Percentiles rank a stretch among this genome's conserved stretches.
Evolutionary conservation across 768 basidiomycete species (phyloP).

Genomic region (Phaeotremella skinneri): DNA sequence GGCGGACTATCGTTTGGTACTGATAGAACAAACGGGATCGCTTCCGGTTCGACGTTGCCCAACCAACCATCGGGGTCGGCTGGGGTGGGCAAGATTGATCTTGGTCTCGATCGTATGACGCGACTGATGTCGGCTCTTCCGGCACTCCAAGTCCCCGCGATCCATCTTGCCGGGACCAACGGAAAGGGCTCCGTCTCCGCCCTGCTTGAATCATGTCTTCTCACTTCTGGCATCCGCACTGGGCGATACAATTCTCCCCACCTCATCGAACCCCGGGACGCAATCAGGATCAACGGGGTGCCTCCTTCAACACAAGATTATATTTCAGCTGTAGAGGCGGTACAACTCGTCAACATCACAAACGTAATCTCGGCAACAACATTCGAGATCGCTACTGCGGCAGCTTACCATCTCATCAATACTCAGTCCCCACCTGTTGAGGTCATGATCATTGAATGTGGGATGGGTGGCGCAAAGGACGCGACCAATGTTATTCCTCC

Average conservation of each 20-base stretch:
- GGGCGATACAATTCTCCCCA: slow-evolving; percentile 94
- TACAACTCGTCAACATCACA: slow-evolving; percentile 59
- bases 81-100: slow-evolving; percentile 41
- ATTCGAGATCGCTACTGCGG: slow-evolving; percentile 84
- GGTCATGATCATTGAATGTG: slow-evolving; percentile 83
- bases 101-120: slow-evolving; percentile 50
- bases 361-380: slow-evolving; percentile 59
- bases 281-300: slow-evolving; percentile 65
- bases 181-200: slow-evolving; percentile 93
- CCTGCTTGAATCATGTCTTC: slow-evolving; percentile 72
- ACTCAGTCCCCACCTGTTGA: slow-evolving; percentile 58
- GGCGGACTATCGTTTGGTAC: too few species aligned
- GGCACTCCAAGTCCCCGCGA: slow-evolving; percentile 69
- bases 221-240: slow-evolving; percentile 59
- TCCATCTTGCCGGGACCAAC: slow-evolving; percentile 93
- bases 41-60: not conserved
- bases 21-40: not conserved
- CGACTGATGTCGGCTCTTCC: slow-evolving; percentile 60
- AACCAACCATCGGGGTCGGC: not conserved
- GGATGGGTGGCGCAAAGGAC: slow-evolving; percentile 88
- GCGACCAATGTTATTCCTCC: slow-evolving; percentile 88
- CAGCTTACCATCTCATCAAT: slow-evolving; percentile 75
- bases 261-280: slow-evolving; percentile 72
- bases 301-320: slow-evolving; percentile 61
- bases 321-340: slow-evolving; percentile 30